Percentiles rank a stretch among this genome's conserved stretches.
Evolutionary conservation across 148 eudicot genomes (phyloP).

Genomic region (Rhododendron ferrugineum): DNA sequence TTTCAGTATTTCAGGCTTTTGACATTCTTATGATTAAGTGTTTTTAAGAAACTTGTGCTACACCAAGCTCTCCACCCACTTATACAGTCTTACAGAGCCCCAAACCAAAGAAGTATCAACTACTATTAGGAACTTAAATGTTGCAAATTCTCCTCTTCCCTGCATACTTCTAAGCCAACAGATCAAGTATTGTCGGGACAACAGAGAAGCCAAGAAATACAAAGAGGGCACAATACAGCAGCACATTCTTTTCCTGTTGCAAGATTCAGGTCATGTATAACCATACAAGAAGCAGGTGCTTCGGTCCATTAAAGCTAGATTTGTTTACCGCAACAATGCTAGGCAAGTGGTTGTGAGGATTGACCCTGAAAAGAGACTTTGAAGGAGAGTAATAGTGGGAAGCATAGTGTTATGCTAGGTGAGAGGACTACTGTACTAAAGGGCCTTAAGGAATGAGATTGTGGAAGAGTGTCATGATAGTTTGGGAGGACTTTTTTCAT

Average conservation of each 20-base stretch:
- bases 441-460: neutral
- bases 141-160: neutral
- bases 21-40: neutral
- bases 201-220: neutral
- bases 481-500: neutral
- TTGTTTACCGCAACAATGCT: neutral
- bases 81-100: neutral
- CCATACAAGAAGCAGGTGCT: neutral
- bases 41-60: neutral
- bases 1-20: neutral
- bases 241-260: neutral
- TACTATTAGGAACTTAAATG: neutral
- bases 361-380: neutral
- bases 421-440: neutral
- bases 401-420: neutral
- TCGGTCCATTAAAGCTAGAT: neutral
- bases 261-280: neutral
- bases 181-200: neutral
- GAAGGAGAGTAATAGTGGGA: neutral
- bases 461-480: neutral
- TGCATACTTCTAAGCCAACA: neutral
- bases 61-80: neutral
- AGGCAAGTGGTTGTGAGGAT: neutral
- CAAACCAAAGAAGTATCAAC: neutral
- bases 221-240: neutral